Conservation (phyloP, 805 yeast genomes). For the Kockiozyma suomiensis region DNA sequence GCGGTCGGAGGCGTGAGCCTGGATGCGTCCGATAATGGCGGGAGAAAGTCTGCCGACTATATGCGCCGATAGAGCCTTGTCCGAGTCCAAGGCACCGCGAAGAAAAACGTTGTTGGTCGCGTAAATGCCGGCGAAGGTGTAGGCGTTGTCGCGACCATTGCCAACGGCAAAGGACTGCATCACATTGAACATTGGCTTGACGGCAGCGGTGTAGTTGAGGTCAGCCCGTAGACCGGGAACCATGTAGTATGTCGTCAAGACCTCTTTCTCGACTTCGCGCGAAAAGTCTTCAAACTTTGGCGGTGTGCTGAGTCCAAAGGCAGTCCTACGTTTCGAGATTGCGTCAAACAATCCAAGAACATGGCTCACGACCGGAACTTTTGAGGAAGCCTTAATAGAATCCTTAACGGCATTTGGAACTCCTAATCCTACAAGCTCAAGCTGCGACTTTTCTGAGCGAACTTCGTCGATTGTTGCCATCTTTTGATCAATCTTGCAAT, state of each 20-base stretch:
- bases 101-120: conserved; percentile 82
- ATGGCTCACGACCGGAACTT: conserved; percentile 77
- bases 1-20: conserved; percentile 31
- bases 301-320: conserved; percentile 84
- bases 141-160: conserved; percentile 75
- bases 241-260: conserved; percentile 82
- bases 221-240: conserved; percentile 97
- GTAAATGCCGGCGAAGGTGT: conserved; percentile 85
- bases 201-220: conserved; percentile 83
- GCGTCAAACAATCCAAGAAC: conserved; percentile 73
- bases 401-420: conserved; percentile 9
- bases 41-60: conserved; percentile 23
- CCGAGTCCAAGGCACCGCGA: conserved; percentile 92
- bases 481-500: neutral
- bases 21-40: conserved; percentile 16
- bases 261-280: conserved; percentile 93
- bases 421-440: conserved; percentile 5
- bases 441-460: conserved; percentile 15
- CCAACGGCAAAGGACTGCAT: conserved; percentile 92
- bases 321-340: conserved; percentile 74
- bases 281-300: conserved; percentile 92
- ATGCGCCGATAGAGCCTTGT: conserved; percentile 42
- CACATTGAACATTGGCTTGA: conserved; percentile 95
- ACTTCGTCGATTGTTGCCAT: conserved; percentile 17
- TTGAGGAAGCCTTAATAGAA: conserved; percentile 4